These are phyloP conservation scores for Eucalyptus marginata DNA, from an alignment of 345 rosid genomes.

Conservation along the genomic window DNA sequence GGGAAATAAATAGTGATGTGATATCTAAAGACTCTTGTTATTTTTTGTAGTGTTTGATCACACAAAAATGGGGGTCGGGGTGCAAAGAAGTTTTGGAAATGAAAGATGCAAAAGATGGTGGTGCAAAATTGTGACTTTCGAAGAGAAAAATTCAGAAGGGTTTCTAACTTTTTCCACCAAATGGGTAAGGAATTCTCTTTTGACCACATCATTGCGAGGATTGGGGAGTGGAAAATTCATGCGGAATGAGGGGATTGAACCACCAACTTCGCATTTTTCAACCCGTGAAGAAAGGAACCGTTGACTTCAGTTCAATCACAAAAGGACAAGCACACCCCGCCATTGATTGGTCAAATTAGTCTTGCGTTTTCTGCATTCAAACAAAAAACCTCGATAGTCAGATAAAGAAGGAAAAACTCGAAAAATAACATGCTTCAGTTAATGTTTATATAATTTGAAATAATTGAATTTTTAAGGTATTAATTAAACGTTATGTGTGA, in stretches of 20 bases:
- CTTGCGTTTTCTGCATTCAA: accelerated
- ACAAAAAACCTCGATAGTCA: too few relatives aligned
- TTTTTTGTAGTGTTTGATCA: neutral
- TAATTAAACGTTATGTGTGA: neutral
- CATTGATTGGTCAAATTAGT: neutral
- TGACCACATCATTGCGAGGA: neutral
- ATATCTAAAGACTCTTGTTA: neutral
- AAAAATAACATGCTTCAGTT: too few relatives aligned
- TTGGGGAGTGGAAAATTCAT: neutral
- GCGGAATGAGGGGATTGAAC: neutral
- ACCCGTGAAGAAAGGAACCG: neutral
- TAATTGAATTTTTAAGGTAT: too few relatives aligned
- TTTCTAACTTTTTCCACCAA: neutral
- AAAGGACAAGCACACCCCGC: neutral
- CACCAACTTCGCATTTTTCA: neutral
- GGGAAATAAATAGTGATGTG: neutral
- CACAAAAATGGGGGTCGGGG: neutral
- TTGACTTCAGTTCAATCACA: neutral
- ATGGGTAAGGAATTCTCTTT: neutral
- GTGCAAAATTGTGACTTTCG: neutral
- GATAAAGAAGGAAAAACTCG: too few relatives aligned
- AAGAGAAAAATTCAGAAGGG: neutral
- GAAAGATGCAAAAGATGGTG: neutral
- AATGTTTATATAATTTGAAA: too few relatives aligned
- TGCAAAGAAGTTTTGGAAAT: neutral